Evolutionary conservation across 2,329 filamentous ascomycete species (phyloP), one percentile per base, ranked within the genome.

Genomic region (Xylariaceae sp.): DNA sequence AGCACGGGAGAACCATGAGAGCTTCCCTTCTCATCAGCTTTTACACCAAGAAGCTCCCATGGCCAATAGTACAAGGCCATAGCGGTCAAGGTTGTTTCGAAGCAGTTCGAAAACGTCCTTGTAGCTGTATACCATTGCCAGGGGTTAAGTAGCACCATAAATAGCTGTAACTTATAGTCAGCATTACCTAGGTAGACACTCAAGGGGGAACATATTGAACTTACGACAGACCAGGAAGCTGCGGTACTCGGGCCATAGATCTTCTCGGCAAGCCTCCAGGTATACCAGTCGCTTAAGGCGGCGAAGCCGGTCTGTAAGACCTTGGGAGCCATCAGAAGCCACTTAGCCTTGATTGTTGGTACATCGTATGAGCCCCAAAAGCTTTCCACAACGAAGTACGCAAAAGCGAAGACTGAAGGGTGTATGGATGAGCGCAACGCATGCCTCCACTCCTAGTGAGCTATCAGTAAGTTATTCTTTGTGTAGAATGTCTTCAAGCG

Each of bases 91-190:
- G 89, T 89, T n/a, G 88, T 91, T 77, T 99, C 94, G 4, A 97
- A 77, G 46, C 87, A 94, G 74, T 99, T 99, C 49, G 93, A 97
- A 67, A 99, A 88, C 1, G 94, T 96, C 40, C 94, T 83, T 0
- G 92, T 93, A 1, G 92, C 94, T 73, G 88, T 94, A 73, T 94
- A 97, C 90, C 91, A 97, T 71, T 97, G 91, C 92, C 94, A 99
- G 6, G 94, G 91, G 72, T 86, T 96, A 65, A 86, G 76, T 36
- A 89, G 72, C 3, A 85, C 86, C 73, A 94, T 80, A 53, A 82
- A 80, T 39, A 96, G 77, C 86, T 92, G 58, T 20, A 27, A 40
- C 36, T 32, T 53, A 44, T 24, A 21, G 39, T 65, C 54, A 64
- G 50, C 47, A 53, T 35, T 21, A 37, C n/a, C 21, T n/a, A 8